A percentile compares a stretch with the other conserved stretches of the same genome.
Conservation (phyloP, 306 rosid species). For the Vigna reflexopilosa region DNA sequence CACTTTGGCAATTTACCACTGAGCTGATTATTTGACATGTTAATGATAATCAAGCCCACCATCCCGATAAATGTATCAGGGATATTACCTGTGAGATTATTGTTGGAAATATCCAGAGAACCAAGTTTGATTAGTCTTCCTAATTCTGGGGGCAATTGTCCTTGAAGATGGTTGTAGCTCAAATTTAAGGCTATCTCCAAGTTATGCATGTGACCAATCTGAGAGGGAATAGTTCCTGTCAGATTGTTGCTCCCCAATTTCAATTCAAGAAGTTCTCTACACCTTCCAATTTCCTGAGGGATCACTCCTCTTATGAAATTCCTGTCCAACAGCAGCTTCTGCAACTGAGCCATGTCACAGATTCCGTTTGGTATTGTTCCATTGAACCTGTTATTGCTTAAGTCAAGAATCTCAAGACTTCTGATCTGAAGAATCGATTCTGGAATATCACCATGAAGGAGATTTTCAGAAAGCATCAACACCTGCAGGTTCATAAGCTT, state of each 20-base stretch:
- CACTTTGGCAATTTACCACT: background rate
- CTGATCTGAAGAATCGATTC: conserved; percentile 25
- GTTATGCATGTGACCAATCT: background rate
- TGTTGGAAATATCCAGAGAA: background rate
- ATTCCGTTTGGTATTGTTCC: conserved; percentile 2
- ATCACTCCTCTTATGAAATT: conserved; percentile 77
- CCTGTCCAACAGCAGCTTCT: conserved; percentile 66
- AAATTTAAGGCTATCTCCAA: background rate
- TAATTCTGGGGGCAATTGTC: background rate
- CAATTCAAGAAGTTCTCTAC: conserved; percentile 27
- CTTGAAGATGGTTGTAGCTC: conserved; percentile 4
- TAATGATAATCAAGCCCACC: background rate
- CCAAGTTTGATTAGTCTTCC: background rate
- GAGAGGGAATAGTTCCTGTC: conserved; percentile 52
- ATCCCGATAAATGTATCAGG: background rate
- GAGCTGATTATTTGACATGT: background rate
- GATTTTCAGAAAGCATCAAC: conserved; percentile 72
- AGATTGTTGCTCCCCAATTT: conserved; percentile 74
- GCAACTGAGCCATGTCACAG: background rate
- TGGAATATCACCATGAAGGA: conserved; percentile 63
- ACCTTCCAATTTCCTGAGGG: conserved; percentile 72
- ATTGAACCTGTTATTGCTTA: background rate
- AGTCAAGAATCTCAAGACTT: background rate
- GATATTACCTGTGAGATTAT: background rate
- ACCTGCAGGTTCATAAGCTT: conserved; percentile 79